These are phyloP conservation scores for Suillus plorans DNA, from an alignment of 768 basidiomycete species.

Conservation along the genomic window DNA sequence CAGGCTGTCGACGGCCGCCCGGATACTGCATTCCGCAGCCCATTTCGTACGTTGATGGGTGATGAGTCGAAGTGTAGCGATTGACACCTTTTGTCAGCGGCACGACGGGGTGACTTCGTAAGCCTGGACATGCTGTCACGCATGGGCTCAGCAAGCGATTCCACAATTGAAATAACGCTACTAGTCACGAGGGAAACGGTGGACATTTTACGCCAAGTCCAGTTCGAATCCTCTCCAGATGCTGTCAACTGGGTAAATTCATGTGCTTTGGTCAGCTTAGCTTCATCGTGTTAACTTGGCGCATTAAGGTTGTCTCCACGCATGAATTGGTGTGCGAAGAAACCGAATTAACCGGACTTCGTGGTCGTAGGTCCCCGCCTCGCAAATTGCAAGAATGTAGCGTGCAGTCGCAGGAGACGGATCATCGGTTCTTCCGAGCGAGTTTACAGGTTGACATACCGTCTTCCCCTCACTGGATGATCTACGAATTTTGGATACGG, in stretches of 20 bases:
- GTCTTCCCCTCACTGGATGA: conserved; percentile 30
- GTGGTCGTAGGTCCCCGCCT: not conserved
- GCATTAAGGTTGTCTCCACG: not conserved
- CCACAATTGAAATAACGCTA: conserved; percentile 32
- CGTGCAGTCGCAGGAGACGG: conserved; percentile 16
- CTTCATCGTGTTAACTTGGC: not conserved
- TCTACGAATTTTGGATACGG: conserved; percentile 44
- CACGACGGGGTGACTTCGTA: conserved; percentile 37
- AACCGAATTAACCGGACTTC: not conserved
- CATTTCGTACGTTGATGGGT: conserved; percentile 37
- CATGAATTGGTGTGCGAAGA: not conserved
- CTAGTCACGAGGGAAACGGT: conserved; percentile 37
- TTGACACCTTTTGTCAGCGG: conserved; percentile 18
- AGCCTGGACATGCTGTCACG: conserved; percentile 36
- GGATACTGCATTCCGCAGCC: conserved; percentile 51
- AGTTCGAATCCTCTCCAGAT: conserved; percentile 31
- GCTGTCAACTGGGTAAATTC: conserved; percentile 32
- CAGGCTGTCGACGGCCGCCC: conserved; percentile 55
- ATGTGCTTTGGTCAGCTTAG: not conserved
- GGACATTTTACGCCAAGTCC: conserved; percentile 27
- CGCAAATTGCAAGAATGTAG: conserved; percentile 24
- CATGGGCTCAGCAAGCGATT: conserved; percentile 16
- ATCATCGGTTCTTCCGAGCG: conserved; percentile 30
- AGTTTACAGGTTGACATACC: conserved; percentile 24
- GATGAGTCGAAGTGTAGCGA: conserved; percentile 11